phyloP scores from a whole-genome alignment of 2,329 filamentous ascomycete species.

The Spiromastix sp. region DNA sequence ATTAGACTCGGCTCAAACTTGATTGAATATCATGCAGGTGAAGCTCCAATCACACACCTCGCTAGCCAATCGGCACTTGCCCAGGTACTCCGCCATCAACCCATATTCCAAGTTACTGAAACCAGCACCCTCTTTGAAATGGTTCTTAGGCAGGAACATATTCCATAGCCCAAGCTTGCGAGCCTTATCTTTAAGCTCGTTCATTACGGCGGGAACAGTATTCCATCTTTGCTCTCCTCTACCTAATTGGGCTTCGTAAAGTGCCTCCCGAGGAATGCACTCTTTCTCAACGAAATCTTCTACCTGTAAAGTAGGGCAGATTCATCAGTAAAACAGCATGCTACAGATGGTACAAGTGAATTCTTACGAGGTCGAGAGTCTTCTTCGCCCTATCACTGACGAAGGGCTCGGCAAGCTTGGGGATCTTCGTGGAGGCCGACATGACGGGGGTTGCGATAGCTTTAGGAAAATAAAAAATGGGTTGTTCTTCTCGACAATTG shows the following conservation, averaged over 20 bases:
- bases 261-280: constrained; percentile 74
- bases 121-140: constrained; percentile 91
- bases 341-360: too few species aligned
- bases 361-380: constrained; percentile 61
- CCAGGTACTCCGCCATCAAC: constrained; percentile 91
- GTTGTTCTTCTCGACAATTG: too few species aligned
- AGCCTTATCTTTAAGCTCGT: constrained; percentile 80
- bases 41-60: constrained; percentile 38
- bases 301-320: constrained; percentile 43
- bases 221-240: constrained; percentile 68
- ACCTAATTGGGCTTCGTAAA: constrained; percentile 72
- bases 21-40: too few species aligned
- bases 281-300: constrained; percentile 96
- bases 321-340: too few species aligned
- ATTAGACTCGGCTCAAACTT: too few species aligned
- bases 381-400: constrained; percentile 79
- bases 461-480: too few species aligned
- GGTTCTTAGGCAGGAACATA: constrained; percentile 90
- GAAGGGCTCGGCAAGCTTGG: constrained; percentile 47
- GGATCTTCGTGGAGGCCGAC: constrained; percentile 44
- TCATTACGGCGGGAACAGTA: constrained; percentile 67
- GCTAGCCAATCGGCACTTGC: constrained; percentile 71
- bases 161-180: constrained; percentile 86
- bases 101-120: constrained; percentile 96
- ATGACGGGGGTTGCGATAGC: too few species aligned